phyloP scores from a whole-genome alignment of 352 stramenopile species.

The Pythium guiyangense region DNA sequence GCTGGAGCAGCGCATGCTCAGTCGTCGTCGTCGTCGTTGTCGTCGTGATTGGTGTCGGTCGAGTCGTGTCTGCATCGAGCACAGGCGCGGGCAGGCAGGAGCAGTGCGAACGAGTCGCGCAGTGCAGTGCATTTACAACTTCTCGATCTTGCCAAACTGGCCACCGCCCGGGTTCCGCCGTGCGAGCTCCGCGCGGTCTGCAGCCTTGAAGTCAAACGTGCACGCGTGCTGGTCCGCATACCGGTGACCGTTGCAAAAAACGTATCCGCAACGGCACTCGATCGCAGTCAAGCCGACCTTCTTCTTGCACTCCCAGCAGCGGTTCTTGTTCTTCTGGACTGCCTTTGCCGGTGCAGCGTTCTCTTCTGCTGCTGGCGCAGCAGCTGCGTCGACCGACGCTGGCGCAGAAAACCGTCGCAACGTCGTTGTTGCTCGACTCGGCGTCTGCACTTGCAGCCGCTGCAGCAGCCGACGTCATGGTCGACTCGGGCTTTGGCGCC shows the following conservation, averaged over 20 bases:
- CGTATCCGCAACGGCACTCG: conserved; percentile 85
- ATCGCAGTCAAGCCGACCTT: conserved; percentile 88
- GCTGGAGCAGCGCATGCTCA: too few relatives aligned
- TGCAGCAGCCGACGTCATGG: conserved; percentile 5
- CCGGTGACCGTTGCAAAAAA: conserved; percentile 85
- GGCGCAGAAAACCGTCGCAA: not conserved
- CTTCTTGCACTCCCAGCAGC: conserved; percentile 91
- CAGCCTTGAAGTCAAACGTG: conserved; percentile 82
- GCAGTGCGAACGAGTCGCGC: too few relatives aligned
- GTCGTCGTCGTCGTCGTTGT: not conserved
- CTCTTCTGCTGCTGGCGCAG: conserved; percentile 17
- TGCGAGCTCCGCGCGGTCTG: conserved; percentile 69
- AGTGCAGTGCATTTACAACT: conserved; percentile 41
- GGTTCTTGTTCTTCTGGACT: conserved; percentile 89
- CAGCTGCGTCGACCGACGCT: conserved; percentile 2
- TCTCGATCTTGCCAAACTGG: conserved; percentile 84
- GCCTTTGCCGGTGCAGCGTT: conserved; percentile 23
- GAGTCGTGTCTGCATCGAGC: too few relatives aligned
- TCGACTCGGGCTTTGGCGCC: conserved; percentile 14
- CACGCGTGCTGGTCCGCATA: conserved; percentile 87
- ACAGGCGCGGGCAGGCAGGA: too few relatives aligned
- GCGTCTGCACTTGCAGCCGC: not conserved
- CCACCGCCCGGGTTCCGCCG: conserved; percentile 77
- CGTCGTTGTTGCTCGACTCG: not conserved
- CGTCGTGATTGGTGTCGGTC: not conserved